Evolutionary conservation across 169 alveolate genomes (phyloP), one percentile per base, ranked within the genome.

Genomic region (Cytauxzoon felis): DNA sequence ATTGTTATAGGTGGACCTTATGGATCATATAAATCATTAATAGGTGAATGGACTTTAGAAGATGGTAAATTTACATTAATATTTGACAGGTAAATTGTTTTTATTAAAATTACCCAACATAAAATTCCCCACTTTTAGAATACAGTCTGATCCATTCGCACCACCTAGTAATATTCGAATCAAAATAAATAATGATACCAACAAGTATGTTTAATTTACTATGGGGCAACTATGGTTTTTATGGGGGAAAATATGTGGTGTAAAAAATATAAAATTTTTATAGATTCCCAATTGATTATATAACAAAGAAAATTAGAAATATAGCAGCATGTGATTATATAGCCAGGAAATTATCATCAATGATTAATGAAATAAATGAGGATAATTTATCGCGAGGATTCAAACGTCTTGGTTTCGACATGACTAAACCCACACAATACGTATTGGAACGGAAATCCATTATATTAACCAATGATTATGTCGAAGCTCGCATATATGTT

Each of bases 81-180:
- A 5, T 62, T 36, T 33, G 87, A 69, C 51, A 42, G 72, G 56
- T 33, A 27, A 60, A 19, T 7, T 11, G 9, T 24, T 16, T 42
- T n/a, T n/a, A n/a, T n/a, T n/a, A n/a, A n/a, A n/a, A n/a, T n/a
- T n/a, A n/a, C n/a, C n/a, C n/a, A n/a, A n/a, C n/a, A n/a, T n/a
- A n/a, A n/a, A n/a, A n/a, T n/a, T n/a, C n/a, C 7, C 19, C 5
- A 32, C 29, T n/a, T 33, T 30, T 80, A 82, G 90, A 42, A 83
- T 84, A 27, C 91, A 84, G 70, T 54, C 83, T 1, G 91, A 84
- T 42, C 91, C 91, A 26, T 84, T 80, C 47, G 91, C 91, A 2
- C 91, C 91, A 27, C 91, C 91, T 7, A 73, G 87, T 21, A 64
- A 64, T 26, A 52, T 79, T n/a, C 69, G 91, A 2, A 43, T 84